These are phyloP conservation scores for Chenopodium suecicum DNA, from an alignment of 148 eudicot species.

Conservation along the genomic window DNA sequence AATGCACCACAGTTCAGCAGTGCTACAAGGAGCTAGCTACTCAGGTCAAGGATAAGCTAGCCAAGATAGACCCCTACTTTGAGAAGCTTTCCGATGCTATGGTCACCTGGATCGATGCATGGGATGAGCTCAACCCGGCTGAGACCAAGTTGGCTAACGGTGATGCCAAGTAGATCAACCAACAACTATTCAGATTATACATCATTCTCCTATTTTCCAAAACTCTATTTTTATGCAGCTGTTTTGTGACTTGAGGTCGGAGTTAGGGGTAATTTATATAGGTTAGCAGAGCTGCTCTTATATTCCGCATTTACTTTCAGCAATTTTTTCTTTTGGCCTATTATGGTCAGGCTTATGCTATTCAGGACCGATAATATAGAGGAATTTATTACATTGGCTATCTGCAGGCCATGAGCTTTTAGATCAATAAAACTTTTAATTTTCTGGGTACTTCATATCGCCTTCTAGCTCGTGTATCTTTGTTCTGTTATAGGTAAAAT, in stretches of 20 bases:
- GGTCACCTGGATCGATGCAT: conserved; percentile 65
- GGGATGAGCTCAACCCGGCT: conserved; percentile 63
- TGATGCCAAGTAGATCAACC: conserved; percentile 25
- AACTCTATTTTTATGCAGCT: background rate
- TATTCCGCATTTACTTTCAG: background rate
- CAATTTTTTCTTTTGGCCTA: background rate
- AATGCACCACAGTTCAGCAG: conserved; percentile 56
- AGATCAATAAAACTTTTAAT: background rate
- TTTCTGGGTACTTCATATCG: no score
- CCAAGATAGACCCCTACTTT: conserved; percentile 51
- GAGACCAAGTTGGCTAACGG: conserved; percentile 15
- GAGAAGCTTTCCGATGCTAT: conserved; percentile 64
- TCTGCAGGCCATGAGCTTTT: conserved; percentile 4
- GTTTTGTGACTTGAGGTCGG: background rate
- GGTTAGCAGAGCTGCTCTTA: background rate
- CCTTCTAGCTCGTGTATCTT: background rate
- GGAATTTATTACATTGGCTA: background rate
- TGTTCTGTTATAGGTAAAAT: background rate
- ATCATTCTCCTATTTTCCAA: background rate
- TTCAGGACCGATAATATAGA: background rate
- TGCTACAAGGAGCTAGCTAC: conserved; percentile 58
- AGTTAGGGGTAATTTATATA: background rate
- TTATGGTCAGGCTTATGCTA: background rate
- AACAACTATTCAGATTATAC: background rate
- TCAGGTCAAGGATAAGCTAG: conserved; percentile 59